Base-by-base conservation (phyloP, 2,329 filamentous ascomycete species). In the Sporothrix luriei region DNA sequence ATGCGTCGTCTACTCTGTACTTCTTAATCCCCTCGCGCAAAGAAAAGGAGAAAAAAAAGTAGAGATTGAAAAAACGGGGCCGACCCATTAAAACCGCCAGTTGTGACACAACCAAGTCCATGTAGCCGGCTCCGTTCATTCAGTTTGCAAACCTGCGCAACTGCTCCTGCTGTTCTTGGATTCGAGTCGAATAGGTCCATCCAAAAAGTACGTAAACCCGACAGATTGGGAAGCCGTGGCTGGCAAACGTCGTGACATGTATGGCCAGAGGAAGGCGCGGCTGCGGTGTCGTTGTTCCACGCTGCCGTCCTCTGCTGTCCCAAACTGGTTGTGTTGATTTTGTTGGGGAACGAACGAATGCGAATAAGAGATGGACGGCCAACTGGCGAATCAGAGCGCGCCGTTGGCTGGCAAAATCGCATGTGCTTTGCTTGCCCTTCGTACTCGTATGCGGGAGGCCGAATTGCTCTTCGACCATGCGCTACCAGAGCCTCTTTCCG, bases 281-380 rank as follows among this genome's bases (percentile, higher is more conserved):
- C 55, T 62, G 46, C 66, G 59, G 40, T 54, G 33, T 51, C 54
- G 19, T 61, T 33, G 33, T 33, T 33, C 4, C 33, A 33, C 33
- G 7, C 33, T 33, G 29, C 24, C 66, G 3, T 52, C 46, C 24
- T 61, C n/a, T n/a, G 38, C 57, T 55, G 21, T 51, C 52, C n/a
- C 49, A 19, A 21, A 13, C 11, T 16, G 40, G 19, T 16, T 40
- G 21, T 48, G n/a, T n/a, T 14, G 29, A 16, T 66, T 68, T 59
- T 68, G 68, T 70, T 70, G 68, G 62, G 52, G 46, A 64, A 51
- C 19, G 46, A 65, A 26, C 61, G 70, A 71, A 71, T 68, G 57
- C 69, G 69, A 70, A 68, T 68, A 70, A 70, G 69, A 68, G 57
- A 46, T 13, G 33, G 51, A 33, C n/a, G 24, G 48, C 29, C 38